Base-by-base conservation (phyloP, 2,329 filamentous ascomycete species). In the Phaeophleospora eucalypticola region DNA sequence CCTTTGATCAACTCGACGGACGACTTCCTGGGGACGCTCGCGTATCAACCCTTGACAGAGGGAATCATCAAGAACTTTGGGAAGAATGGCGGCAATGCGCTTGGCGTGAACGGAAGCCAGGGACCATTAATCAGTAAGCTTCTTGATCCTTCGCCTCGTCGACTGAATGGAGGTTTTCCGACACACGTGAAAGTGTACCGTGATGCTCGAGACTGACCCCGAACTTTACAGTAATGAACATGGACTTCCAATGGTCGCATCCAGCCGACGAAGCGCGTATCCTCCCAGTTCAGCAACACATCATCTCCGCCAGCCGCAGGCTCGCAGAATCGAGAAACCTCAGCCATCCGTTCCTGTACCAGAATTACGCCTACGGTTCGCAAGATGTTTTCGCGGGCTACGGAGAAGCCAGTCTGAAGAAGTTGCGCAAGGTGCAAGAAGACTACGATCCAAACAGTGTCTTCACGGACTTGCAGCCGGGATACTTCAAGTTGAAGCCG, bases 211-310 rank as follows among this genome's bases (percentile, higher is more conserved):
- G n/a, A n/a, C n/a, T n/a, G n/a, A n/a, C n/a, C n/a, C n/a, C n/a
- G n/a, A n/a, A n/a, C n/a, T 24, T 34, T 35, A 8, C 14, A 53
- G 41, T 48, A 7, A 4, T 50, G 36, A 41, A 49, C 47, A 32
- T 43, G 37, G 41, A 43, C 37, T 46, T 47, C 20, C 41, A 45
- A 42, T 61, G 57, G 57, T 44, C 36, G 12, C 44, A 49, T 34
- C 42, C 48, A 7, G 36, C 48, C 6, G 58, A 58, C 36, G 54
- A 57, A 24, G 48, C 51, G 3, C 27, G 39, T 19, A 47, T 61
- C 10, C 43, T 56, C 16, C 33, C 16, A 9, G 45, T 48, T 14
- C 36, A 42, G 21, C 43, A 51, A 36, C 38, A 37, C 33, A 46
- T 51, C 21, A 43, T 51, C 16, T 38, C 41, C 8, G 15, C 35